Evolutionary conservation across 106 monocot species (phyloP), one percentile per base, ranked within the genome.

Genomic region (Acanthochlamys bracteata): DNA sequence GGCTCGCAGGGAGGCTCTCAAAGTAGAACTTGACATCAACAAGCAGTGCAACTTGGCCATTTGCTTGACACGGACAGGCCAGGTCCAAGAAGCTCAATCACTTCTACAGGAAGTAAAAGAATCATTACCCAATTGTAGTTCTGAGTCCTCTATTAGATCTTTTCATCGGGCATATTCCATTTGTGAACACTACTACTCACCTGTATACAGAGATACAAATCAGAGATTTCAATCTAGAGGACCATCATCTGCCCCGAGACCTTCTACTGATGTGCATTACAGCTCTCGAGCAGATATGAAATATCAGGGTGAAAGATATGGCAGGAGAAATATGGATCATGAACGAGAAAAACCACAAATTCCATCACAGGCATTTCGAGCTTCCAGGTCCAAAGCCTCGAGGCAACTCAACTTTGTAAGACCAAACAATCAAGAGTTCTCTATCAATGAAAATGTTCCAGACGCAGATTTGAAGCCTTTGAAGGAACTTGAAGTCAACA

Each of bases 21-120:
- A 42, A 41, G 42, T 74, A 0, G 55, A 74, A 53, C 60, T 60
- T 39, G 69, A 79, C 49, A 43, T 51, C 51, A 70, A 61, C 42
- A 74, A 63, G 60, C 65, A 70, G 20, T 74, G 74, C 53, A 74
- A 79, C 14, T 62, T 79, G 45, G 70, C 70, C 22, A 70, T 61
- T 27, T 79, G 79, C 53, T 60, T 66, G 57, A 66, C 74, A 23
- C 49, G 49, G 55, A 66, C 39, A 12, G 74, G 79, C 60, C 74
- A 45, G 60, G 7, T 74, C 0, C 22, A 39, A n/a, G 79, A 79
- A 58, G 79, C 70, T 16, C 64, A 71, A 53, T 22, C 39, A 20
- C 39, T 76, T 24, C 65, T 76, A 16, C 59, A 59, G 25, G 39
- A 4, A 7, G 12, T 76, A 20, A 53, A 41, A 23, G 41, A 58